These are phyloP conservation scores for Apiotrichum veenhuisii DNA, from an alignment of 1,284 basidiomycete genomes.

Conservation along the genomic window DNA sequence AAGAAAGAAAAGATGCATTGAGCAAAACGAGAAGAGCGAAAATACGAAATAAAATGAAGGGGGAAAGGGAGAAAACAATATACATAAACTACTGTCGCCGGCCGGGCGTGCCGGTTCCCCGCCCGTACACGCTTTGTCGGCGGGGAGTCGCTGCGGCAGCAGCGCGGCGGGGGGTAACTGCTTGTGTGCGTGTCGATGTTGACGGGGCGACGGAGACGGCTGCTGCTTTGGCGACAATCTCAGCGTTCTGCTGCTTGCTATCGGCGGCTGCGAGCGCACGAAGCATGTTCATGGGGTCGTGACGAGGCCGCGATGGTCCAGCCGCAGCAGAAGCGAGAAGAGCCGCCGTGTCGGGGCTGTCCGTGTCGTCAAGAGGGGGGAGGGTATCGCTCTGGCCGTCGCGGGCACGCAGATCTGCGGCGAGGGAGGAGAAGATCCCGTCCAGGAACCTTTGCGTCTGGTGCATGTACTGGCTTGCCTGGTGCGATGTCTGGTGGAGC, in stretches of 20 bases:
- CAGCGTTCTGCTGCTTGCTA: conserved; percentile 26
- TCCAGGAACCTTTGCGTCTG: conserved; percentile 47
- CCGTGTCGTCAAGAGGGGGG: conserved; percentile 20
- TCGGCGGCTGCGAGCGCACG: conserved; percentile 43
- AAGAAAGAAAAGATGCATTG: not conserved
- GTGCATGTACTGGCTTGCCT: conserved; percentile 42
- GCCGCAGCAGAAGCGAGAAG: conserved; percentile 23
- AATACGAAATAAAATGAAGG: conserved; percentile 6
- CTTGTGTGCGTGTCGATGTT: conserved; percentile 1
- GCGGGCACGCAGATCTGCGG: conserved; percentile 39
- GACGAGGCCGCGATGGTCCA: conserved; percentile 3
- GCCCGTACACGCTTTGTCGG: conserved; percentile 12
- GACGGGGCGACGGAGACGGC: conserved; percentile 15
- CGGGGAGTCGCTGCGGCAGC: conserved; percentile 4
- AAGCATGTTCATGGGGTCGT: conserved; percentile 43
- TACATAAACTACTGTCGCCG: not conserved
- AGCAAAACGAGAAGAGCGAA: conserved; percentile 5
- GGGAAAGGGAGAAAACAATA: not conserved
- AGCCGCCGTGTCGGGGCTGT: conserved; percentile 29
- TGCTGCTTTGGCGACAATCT: conserved; percentile 35
- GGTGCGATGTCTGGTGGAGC: conserved; percentile 42
- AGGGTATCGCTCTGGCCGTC: conserved; percentile 22
- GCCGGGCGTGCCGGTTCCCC: conserved; percentile 7
- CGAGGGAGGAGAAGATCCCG: conserved; percentile 46
- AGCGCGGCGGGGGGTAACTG: conserved; percentile 6